Conservation (phyloP, 345 rosid species). For the Lepidium sativum region DNA sequence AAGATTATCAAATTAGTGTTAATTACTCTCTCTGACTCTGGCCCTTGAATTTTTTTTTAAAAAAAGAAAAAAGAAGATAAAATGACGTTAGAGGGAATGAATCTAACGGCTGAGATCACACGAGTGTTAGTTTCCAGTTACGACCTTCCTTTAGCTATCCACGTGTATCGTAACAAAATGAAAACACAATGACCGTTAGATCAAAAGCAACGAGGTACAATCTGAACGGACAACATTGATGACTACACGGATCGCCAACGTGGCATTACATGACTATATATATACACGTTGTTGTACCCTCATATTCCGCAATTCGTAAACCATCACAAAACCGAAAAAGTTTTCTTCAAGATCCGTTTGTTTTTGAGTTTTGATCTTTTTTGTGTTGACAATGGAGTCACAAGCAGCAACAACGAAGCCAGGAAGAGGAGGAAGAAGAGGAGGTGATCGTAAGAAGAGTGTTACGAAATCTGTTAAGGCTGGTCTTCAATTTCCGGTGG, state of each 20-base stretch:
- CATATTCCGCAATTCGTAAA: not conserved
- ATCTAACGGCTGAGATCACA: slow-evolving; percentile 13
- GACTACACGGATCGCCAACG: slow-evolving; percentile 20
- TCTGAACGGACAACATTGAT: slow-evolving; percentile 5
- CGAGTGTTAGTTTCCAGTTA: not conserved
- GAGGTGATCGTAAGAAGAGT: slow-evolving; percentile 52
- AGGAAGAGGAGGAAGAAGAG: slow-evolving; percentile 48
- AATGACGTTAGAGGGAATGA: not conserved
- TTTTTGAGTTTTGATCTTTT: not conserved
- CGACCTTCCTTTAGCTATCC: not conserved
- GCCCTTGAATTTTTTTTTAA: too few species aligned
- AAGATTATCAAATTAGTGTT: too few species aligned
- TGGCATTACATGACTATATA: slow-evolving; percentile 15
- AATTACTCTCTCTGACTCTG: too few species aligned
- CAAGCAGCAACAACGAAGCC: slow-evolving; percentile 13
- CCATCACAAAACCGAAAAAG: slow-evolving; percentile 8
- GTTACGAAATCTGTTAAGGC: slow-evolving; percentile 57
- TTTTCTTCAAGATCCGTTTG: not conserved
- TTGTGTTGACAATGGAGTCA: slow-evolving; percentile 35
- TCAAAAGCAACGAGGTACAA: slow-evolving; percentile 3
- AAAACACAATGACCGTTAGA: slow-evolving; percentile 1
- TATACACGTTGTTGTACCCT: not conserved
- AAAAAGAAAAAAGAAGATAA: too few species aligned
- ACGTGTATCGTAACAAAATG: not conserved
- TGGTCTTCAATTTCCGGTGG: slow-evolving; percentile 79